Evolutionary conservation across 208 protist genomes (phyloP), one percentile per base, ranked within the genome.

Genomic region (Trypanosoma cruzi): DNA sequence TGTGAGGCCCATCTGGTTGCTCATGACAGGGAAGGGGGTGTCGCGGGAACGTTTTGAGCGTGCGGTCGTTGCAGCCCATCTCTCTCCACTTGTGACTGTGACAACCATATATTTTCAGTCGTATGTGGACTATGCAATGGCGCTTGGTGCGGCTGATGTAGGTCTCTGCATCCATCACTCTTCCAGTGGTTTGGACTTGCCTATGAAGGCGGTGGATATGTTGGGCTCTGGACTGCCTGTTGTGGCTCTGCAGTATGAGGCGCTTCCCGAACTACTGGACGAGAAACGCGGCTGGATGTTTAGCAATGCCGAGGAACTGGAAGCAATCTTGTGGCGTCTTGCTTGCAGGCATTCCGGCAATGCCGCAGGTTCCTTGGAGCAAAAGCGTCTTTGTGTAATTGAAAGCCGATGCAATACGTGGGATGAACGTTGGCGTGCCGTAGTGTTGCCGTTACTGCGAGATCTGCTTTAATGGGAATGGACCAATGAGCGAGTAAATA

Each of bases 161-260:
- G 97, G 97, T 6, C 81, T 99, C 26, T 98, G 90, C 61, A 75
- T 99, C 20, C 98, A 99, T 77, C 81, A 86, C 62, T 98, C 93
- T 11, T 95, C 89, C 2, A 97, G 91, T 60, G 97, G 95, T 5
- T 40, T 98, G 24, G 98, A 99, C 75, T 73, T 99, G 24, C 98
- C 98, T 6, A 99, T 99, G 98, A 99, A 99, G 67, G 95, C 95
- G 8, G 92, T 99, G 3, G 98, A 99, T 65, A 99, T 99, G 96
- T 84, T 99, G 32, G 98, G 98, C 0, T 88, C 81, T 56, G 86
- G 88, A 14, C 42, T 99, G 11, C 98, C 98, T 8, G 94, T 98
- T 16, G 81, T 92, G 2, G 97, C 97, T 3, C 62, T 96, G 11
- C 61, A 85, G 20, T 99, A 97, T 71, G 67, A 80, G 2, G 80